phyloP scores from a whole-genome alignment of 306 rosid genomes.

The Mucuna pruriens region DNA sequence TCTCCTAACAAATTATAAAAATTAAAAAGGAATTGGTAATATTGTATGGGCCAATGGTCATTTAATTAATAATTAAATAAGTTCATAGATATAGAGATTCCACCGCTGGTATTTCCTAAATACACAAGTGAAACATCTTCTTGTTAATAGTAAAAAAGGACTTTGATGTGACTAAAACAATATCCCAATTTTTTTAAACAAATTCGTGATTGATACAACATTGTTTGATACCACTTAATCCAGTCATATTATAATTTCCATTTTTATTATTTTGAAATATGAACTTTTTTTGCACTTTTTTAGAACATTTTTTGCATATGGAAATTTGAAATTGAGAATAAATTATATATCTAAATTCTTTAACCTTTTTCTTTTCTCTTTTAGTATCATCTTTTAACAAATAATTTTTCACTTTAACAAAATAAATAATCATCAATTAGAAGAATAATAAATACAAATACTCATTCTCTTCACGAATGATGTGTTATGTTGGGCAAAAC shows the following conservation, averaged over 20 bases:
- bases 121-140: no score
- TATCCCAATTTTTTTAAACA: neutral
- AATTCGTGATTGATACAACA: neutral
- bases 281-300: no score
- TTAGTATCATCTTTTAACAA: neutral
- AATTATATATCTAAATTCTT: neutral
- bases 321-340: neutral
- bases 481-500: neutral
- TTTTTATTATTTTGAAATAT: conserved; percentile 6
- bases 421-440: neutral
- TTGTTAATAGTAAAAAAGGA: no score
- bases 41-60: no score
- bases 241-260: neutral
- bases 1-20: no score
- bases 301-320: no score
- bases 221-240: neutral
- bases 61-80: no score
- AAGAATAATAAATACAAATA: neutral
- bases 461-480: neutral
- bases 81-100: no score
- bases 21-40: no score
- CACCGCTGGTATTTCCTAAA: no score
- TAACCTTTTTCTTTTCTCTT: neutral
- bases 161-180: no score
- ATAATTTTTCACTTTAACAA: neutral